Evolutionary conservation across 176 grass and related monocot genomes (phyloP), one percentile per base, ranked within the genome.

Genomic region (Puya raimondii): DNA sequence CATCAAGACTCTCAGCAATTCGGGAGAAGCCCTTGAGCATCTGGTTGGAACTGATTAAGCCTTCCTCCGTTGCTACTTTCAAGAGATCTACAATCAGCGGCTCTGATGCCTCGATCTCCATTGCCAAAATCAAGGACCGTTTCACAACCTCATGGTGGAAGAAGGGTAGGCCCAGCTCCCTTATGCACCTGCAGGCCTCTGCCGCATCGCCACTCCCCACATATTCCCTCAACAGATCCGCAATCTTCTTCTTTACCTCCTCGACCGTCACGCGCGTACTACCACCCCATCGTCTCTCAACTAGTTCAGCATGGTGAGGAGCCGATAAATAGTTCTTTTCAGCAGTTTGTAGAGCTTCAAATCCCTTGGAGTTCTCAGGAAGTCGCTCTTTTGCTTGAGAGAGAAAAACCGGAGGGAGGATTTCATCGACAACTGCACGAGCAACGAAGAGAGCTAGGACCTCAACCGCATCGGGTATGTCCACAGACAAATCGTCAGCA

Each of bases 111-210:
- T 57, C 57, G 48, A 81, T 95, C 70, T 95, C 91, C n/a, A 95
- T 81, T 2, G 68, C 72, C 54, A 95, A 33, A 50, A 78, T 87
- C 54, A 95, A 64, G 71, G 91, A 81, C 72, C 81, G 81, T 63
- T 95, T 95, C 76, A 95, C 91, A 80, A 95, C 91, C 81, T 95
- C 91, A 58, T 95, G 91, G 71, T 90, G 84, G 64, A 85, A 95
- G 63, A 95, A 95, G 13, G 91, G 87, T 63, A 95, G 79, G 69
- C 72, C 82, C 16, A 95, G 56, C 74, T 95, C 91, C 64, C 87
- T 90, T 77, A 95, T 84, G 70, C 81, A 95, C 53, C 91, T 87
- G 50, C 88, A 95, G 49, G 87, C 79, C 88, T 95, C 87, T 78
- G 69, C 81, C 3, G 64, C 71, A 53, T 87, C 87, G 75, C 79